A percentile compares a stretch with the other conserved stretches of the same genome.
Evolutionary conservation across 148 eudicot genomes (phyloP).

Genomic region (Cornus kousa): DNA sequence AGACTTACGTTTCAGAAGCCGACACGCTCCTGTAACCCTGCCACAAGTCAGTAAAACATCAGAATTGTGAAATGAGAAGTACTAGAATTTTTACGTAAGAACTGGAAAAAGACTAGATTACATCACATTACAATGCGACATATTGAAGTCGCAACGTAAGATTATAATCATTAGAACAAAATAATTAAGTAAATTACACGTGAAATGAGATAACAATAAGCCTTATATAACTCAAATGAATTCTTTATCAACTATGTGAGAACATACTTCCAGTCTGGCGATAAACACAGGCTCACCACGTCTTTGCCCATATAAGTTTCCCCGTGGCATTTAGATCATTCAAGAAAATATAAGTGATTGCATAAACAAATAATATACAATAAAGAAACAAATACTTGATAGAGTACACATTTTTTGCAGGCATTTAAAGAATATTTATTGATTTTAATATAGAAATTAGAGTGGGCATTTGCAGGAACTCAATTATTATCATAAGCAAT

Average conservation of each 20-base stretch:
- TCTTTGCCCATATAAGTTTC: conserved; percentile 85
- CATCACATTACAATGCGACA: neutral
- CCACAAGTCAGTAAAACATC: conserved; percentile 21
- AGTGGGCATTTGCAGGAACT: too few relatives aligned
- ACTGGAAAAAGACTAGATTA: neutral
- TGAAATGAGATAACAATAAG: neutral
- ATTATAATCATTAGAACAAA: neutral
- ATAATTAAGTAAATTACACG: neutral
- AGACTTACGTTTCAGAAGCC: conserved; percentile 91
- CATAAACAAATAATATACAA: too few relatives aligned
- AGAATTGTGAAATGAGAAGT: neutral
- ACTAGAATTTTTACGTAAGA: neutral
- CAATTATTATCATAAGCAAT: too few relatives aligned
- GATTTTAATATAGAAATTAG: too few relatives aligned
- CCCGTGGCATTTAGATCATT: conserved; percentile 44
- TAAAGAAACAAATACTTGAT: too few relatives aligned
- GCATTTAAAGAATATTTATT: too few relatives aligned
- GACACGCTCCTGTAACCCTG: conserved; percentile 93
- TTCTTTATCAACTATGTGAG: conserved; percentile 4
- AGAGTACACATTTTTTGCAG: too few relatives aligned
- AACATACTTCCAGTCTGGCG: conserved; percentile 88
- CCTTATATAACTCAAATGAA: neutral
- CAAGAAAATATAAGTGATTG: neutral
- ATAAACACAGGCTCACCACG: conserved; percentile 88
- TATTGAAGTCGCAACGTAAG: neutral